A percentile compares a stretch with the other conserved stretches of the same genome.
These are phyloP conservation scores for Mayamaea pseudoterrestris DNA, from an alignment of 108 stramenopile species.

Conservation along the genomic window DNA sequence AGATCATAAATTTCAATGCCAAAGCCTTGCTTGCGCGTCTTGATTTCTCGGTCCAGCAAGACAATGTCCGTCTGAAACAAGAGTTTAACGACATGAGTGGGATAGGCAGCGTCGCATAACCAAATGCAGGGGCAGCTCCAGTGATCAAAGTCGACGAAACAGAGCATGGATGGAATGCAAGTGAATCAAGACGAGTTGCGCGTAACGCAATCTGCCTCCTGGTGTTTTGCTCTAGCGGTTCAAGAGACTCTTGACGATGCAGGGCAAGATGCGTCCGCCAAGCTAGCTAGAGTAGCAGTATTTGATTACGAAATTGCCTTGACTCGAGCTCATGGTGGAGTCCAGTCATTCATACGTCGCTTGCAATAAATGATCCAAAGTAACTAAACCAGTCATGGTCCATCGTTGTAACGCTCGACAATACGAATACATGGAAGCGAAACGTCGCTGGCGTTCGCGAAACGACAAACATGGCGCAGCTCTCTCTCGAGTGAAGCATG, in stretches of 20 bases:
- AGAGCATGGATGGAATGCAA: background rate
- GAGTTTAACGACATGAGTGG: background rate
- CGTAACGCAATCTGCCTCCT: background rate
- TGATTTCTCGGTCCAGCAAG: constrained; percentile 84
- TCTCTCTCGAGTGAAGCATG: background rate
- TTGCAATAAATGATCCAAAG: too few species aligned
- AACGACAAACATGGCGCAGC: background rate
- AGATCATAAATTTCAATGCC: constrained; percentile 76
- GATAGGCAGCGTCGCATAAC: background rate
- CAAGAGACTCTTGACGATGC: too few species aligned
- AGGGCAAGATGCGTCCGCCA: too few species aligned
- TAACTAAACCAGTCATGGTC: too few species aligned
- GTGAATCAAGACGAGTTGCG: background rate
- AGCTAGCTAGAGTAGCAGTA: too few species aligned
- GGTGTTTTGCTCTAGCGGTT: background rate
- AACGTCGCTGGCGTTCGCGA: too few species aligned
- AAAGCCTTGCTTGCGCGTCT: constrained; percentile 68
- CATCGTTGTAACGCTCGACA: background rate
- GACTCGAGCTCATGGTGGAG: too few species aligned
- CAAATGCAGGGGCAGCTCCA: background rate
- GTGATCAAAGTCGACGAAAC: background rate
- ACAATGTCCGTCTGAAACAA: constrained; percentile 56
- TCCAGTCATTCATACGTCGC: too few species aligned
- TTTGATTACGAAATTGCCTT: too few species aligned
- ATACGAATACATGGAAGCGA: too few species aligned